phyloP scores from a whole-genome alignment of 1,284 basidiomycete genomes.

The Leccinum pachyderme region DNA sequence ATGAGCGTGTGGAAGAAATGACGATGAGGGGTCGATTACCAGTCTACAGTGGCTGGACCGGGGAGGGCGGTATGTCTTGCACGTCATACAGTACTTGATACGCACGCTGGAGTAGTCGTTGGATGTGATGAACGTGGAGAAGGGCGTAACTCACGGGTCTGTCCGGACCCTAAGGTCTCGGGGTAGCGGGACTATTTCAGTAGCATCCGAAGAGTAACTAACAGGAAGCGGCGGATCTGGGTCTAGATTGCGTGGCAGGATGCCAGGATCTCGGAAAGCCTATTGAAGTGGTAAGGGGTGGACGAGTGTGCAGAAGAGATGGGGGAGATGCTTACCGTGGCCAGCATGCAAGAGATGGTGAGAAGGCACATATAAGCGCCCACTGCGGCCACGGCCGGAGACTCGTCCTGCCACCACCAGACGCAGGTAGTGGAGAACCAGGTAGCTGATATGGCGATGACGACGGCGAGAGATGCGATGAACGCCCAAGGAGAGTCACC shows the following conservation, averaged over 20 bases:
- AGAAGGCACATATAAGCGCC: constrained; percentile 78
- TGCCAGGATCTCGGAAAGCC: constrained; percentile 86
- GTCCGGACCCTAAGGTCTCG: constrained; percentile 78
- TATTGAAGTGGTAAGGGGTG: constrained; percentile 24
- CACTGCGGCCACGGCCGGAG: constrained; percentile 71
- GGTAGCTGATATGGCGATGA: constrained; percentile 66
- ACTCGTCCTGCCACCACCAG: constrained; percentile 81
- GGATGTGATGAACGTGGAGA: constrained; percentile 1
- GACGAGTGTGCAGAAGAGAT: not conserved
- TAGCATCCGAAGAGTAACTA: constrained; percentile 58
- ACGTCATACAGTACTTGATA: constrained; percentile 90
- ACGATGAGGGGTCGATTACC: constrained; percentile 42
- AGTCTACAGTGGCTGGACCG: constrained; percentile 91
- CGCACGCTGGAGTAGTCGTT: constrained; percentile 55
- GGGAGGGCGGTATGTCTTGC: constrained; percentile 86
- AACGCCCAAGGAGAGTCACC: constrained; percentile 83
- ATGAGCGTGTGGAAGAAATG: constrained; percentile 7
- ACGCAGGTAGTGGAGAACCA: constrained; percentile 86
- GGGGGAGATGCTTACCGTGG: constrained; percentile 52
- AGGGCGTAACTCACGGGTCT: constrained; percentile 59
- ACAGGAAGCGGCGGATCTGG: constrained; percentile 74
- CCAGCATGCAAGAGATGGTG: constrained; percentile 73
- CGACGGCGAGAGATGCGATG: constrained; percentile 56
- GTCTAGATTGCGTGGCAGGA: constrained; percentile 84
- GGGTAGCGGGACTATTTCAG: constrained; percentile 64